These are phyloP conservation scores for Polysphondylium violaceum DNA, from an alignment of 78 protist genomes.

Conservation along the genomic window DNA sequence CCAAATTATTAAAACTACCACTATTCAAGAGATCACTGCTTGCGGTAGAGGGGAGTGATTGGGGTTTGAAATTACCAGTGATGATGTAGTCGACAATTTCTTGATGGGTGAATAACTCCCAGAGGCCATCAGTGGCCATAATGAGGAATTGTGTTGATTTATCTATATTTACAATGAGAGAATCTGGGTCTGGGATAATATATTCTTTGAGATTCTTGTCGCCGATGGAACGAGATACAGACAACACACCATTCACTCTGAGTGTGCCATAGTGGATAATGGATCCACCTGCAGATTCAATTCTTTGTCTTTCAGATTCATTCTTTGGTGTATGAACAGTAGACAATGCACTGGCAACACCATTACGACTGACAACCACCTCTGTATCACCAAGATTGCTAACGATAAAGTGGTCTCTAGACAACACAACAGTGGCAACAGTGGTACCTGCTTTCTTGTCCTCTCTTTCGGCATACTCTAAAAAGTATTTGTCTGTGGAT, in stretches of 20 bases:
- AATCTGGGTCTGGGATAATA: slow-evolving; percentile 38
- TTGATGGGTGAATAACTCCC: slow-evolving; percentile 76
- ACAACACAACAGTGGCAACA: slow-evolving; percentile 42
- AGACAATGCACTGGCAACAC: slow-evolving; percentile 21
- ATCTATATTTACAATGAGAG: background rate
- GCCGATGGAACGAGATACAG: slow-evolving; percentile 72
- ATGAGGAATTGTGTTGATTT: slow-evolving; percentile 23
- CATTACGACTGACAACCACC: slow-evolving; percentile 31
- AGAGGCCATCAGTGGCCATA: slow-evolving; percentile 84
- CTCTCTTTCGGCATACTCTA: slow-evolving; percentile 48
- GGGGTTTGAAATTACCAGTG: background rate
- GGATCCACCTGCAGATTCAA: slow-evolving; percentile 61
- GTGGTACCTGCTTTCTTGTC: slow-evolving; percentile 76
- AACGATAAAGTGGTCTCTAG: slow-evolving; percentile 11
- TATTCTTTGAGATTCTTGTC: slow-evolving; percentile 58
- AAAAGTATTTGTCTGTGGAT: slow-evolving; percentile 26
- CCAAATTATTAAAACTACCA: background rate
- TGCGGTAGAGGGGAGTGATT: background rate
- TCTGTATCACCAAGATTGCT: slow-evolving; percentile 74
- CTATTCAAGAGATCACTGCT: background rate
- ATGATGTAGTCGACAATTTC: slow-evolving; percentile 32
- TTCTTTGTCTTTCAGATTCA: slow-evolving; percentile 44
- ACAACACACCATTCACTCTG: slow-evolving; percentile 71
- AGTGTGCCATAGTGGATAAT: slow-evolving; percentile 74
- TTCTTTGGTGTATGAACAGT: slow-evolving; percentile 45